These are phyloP conservation scores for Salix viminalis DNA, from an alignment of 345 rosid species.

Conservation along the genomic window DNA sequence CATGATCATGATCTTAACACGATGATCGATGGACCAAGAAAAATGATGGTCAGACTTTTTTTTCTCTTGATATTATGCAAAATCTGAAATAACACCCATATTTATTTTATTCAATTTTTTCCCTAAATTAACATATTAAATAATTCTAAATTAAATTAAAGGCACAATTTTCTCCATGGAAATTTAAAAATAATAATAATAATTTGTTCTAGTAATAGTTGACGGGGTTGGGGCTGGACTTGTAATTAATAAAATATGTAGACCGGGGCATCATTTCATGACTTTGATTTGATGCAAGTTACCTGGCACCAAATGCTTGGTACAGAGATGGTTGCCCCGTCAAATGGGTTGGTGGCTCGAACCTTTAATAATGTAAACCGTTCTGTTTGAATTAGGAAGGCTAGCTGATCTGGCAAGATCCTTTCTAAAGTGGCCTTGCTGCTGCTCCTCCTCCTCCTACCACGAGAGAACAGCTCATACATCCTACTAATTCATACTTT, in stretches of 20 bases:
- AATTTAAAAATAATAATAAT: too few relatives aligned
- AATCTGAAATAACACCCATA: too few relatives aligned
- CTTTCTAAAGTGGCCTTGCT: not conserved
- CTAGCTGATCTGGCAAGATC: not conserved
- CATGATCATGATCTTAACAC: not conserved
- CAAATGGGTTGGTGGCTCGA: not conserved
- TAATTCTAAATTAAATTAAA: too few relatives aligned
- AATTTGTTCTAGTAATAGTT: not conserved
- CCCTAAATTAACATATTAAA: too few relatives aligned
- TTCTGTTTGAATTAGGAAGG: not conserved
- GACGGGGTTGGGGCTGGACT: not conserved
- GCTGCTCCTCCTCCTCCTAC: not conserved
- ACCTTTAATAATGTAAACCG: not conserved
- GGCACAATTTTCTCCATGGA: too few relatives aligned
- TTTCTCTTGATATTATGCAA: too few relatives aligned
- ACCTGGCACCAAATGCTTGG: not conserved
- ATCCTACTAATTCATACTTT: too few relatives aligned
- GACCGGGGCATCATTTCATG: not conserved
- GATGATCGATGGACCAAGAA: too few relatives aligned
- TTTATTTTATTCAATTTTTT: too few relatives aligned
- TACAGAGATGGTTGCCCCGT: not conserved
- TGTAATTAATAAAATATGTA: not conserved
- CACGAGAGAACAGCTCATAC: not conserved
- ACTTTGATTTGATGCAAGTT: not conserved
- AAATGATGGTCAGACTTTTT: too few relatives aligned